Conservation (phyloP, 495 filamentous ascomycete genomes). For the Xanthoparmelia taractica region DNA sequence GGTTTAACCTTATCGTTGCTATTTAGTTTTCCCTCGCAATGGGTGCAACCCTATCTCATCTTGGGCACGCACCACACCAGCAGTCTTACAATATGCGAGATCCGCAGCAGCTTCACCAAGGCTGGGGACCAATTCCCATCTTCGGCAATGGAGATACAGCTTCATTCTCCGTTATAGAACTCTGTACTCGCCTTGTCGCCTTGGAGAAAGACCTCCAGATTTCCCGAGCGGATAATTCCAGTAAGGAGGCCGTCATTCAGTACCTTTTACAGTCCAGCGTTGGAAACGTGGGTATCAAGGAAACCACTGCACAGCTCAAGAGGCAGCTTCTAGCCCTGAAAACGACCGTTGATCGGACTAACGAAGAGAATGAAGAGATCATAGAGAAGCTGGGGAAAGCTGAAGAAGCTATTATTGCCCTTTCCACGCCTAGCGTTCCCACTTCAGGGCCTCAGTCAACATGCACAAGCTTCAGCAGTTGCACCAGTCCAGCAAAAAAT, state of each 20-base stretch:
- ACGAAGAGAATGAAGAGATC: background rate
- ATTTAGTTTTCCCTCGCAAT: background rate
- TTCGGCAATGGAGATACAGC: background rate
- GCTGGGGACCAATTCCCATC: background rate
- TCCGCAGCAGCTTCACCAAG: background rate
- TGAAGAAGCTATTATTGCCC: background rate
- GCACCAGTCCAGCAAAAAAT: background rate
- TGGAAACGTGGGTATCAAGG: background rate
- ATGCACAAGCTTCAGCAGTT: background rate
- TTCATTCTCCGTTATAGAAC: background rate
- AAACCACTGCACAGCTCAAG: background rate
- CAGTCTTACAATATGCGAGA: background rate
- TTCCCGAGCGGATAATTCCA: background rate
- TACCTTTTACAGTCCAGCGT: background rate
- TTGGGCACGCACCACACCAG: background rate
- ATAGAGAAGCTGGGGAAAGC: slow-evolving; percentile 1
- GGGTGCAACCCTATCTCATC: background rate
- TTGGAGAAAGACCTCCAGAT: slow-evolving; percentile 5
- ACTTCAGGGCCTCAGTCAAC: background rate
- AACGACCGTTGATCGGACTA: background rate
- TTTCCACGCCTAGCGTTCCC: background rate
- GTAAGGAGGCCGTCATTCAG: background rate
- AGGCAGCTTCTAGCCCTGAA: background rate
- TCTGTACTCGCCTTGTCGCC: background rate
- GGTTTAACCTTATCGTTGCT: background rate